Conservation (phyloP, 441 rosid species). For the Lepidium campestre region DNA sequence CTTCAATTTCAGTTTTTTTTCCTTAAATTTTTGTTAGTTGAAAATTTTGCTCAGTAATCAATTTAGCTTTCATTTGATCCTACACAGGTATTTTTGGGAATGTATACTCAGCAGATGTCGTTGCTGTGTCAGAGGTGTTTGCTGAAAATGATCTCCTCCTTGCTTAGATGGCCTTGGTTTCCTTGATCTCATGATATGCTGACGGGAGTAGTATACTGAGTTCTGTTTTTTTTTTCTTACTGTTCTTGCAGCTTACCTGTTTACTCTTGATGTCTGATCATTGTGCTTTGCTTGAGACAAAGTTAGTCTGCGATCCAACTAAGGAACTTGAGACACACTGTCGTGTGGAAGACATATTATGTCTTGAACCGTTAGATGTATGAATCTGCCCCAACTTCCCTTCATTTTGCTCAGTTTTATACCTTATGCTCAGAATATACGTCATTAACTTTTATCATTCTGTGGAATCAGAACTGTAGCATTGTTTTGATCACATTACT, state of each 20-base stretch:
- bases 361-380: conserved; percentile 80
- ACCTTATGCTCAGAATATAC: not conserved
- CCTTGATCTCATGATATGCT: not conserved
- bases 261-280: conserved; percentile 57
- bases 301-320: conserved; percentile 60
- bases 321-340: conserved; percentile 39
- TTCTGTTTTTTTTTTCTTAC: not conserved
- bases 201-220: not conserved
- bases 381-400: not conserved
- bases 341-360: conserved; percentile 62
- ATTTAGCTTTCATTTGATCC: conserved; percentile 16
- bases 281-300: conserved; percentile 50
- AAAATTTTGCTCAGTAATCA: not conserved
- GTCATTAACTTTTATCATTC: not conserved
- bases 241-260: conserved; percentile 59
- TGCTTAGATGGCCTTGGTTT: not conserved
- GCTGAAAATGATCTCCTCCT: not conserved
- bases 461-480: not conserved
- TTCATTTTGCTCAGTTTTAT: not conserved
- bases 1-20: not conserved
- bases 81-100: conserved; percentile 41
- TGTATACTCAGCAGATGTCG: conserved; percentile 61
- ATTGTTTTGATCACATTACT: not conserved
- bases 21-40: not conserved
- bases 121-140: conserved; percentile 64